A percentile compares a stretch with the other conserved stretches of the same genome.
These are phyloP conservation scores for Paecilomyces sp. DNA, from an alignment of 2,329 filamentous ascomycete genomes.

Conservation along the genomic window DNA sequence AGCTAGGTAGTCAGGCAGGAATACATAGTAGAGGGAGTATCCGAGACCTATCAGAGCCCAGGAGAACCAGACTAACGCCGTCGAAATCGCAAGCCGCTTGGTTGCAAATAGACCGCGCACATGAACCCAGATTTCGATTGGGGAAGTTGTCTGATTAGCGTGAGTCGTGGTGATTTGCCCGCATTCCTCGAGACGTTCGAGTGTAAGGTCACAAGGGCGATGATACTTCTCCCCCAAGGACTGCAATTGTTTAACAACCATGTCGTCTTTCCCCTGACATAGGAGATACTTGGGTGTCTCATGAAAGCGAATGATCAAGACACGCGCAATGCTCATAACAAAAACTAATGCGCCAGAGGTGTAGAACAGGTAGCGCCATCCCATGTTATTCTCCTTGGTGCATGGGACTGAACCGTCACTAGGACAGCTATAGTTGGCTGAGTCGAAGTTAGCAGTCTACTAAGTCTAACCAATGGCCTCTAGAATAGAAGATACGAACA, in stretches of 20 bases:
- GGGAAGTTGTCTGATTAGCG: conserved; percentile 26
- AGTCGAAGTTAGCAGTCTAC: background rate
- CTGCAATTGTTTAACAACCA: conserved; percentile 44
- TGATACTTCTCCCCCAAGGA: conserved; percentile 48
- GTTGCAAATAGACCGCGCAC: conserved; percentile 60
- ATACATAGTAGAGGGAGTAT: conserved; percentile 70
- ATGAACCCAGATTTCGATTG: conserved; percentile 43
- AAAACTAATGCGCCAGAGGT: conserved; percentile 49
- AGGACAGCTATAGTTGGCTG: conserved; percentile 31
- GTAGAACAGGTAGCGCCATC: conserved; percentile 54
- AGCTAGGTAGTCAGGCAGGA: conserved; percentile 58
- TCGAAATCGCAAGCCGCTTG: conserved; percentile 53
- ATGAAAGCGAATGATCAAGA: conserved; percentile 47
- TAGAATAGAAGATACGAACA: conserved; percentile 31
- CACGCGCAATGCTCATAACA: conserved; percentile 45
- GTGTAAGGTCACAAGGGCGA: conserved; percentile 44
- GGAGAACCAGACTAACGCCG: conserved; percentile 58
- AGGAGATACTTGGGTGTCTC: conserved; percentile 54
- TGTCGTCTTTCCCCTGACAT: conserved; percentile 45
- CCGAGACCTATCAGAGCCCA: conserved; percentile 66
- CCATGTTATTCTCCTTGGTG: conserved; percentile 46
- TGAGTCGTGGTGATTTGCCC: conserved; percentile 26
- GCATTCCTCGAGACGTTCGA: conserved; percentile 43
- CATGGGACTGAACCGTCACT: conserved; percentile 41
- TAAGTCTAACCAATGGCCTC: background rate